phyloP scores from a whole-genome alignment of 2,329 filamentous ascomycete genomes.

The Fusarium incarnatum region DNA sequence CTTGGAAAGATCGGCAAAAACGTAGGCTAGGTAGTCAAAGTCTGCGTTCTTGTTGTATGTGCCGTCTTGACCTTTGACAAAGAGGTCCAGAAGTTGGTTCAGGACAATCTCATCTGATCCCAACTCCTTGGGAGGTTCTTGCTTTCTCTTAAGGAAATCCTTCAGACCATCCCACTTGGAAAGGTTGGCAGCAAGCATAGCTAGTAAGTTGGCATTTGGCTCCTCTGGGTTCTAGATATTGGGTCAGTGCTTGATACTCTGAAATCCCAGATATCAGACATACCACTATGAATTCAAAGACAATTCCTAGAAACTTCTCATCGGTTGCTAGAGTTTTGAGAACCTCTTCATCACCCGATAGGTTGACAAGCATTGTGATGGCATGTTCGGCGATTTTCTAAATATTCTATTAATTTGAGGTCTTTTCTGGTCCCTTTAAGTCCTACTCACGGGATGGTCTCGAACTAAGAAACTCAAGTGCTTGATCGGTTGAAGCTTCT shows the following conservation, averaged over 20 bases:
- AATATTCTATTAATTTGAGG: constrained; percentile 10
- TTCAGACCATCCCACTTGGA: constrained; percentile 82
- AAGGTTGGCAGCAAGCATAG: constrained; percentile 94
- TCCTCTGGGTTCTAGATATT: constrained; percentile 75
- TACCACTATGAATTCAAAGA: constrained; percentile 81
- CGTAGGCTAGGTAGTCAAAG: constrained; percentile 93
- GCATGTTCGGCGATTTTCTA: constrained; percentile 94
- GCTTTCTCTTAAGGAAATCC: constrained; percentile 74
- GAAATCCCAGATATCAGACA: constrained; percentile 48
- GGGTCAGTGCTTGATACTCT: constrained; percentile 1
- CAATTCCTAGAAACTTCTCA: constrained; percentile 80
- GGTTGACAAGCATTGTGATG: constrained; percentile 88
- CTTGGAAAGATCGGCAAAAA: constrained; percentile 93
- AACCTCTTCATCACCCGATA: constrained; percentile 81
- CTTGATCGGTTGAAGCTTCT: constrained; percentile 81
- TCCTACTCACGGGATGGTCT: constrained; percentile 77
- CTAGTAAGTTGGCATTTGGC: constrained; percentile 82
- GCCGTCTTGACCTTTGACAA: constrained; percentile 89
- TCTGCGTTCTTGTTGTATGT: constrained; percentile 86
- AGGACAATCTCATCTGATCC: constrained; percentile 79
- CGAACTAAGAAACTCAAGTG: constrained; percentile 88
- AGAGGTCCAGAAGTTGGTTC: constrained; percentile 94
- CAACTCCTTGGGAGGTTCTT: constrained; percentile 75
- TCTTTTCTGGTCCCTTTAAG: no score
- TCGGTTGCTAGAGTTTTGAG: constrained; percentile 79